Evolutionary conservation across 2,329 filamentous ascomycete species (phyloP), one percentile per base, ranked within the genome.

Genomic region (Fusarium musae): DNA sequence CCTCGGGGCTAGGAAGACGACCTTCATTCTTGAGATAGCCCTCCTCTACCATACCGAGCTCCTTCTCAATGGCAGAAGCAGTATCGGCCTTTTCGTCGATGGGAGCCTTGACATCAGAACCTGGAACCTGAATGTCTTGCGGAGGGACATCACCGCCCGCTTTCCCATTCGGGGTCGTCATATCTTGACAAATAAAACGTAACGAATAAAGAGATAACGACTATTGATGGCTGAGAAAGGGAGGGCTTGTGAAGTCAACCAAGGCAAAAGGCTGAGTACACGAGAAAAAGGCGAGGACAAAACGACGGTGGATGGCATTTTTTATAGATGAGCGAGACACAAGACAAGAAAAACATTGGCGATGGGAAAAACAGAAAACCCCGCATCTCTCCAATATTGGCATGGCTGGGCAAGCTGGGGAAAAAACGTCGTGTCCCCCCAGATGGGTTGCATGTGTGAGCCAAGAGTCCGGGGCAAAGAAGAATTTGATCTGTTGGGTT

Each of bases 1-100:
- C 64, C 12, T 67, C 64, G 0, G 64, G 63, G 6, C 63, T 67
- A 3, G 64, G 64, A 6, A 67, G 64, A 3, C 54, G 63, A 12
- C 53, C 64, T 23, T 52, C 44, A 3, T 44, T 59, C 11, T 67
- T 67, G 21, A 67, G 30, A 19, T 52, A 67, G 0, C 64, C 64
- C 16, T 67, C 64, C 11, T 67, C 63, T n/a, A 61, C 63, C 2
- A 49, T 37, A 2, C 53, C 63, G 1, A 67, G 39, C 39, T 67
- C 64, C 19, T 67, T 67, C 23, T 67, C 64, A 2, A 67, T 53
- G 1, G 53, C 39, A 17, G 53, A 50, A 9, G 63, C 32, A 0
- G 57, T 34, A 2, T 61, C 44, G 6, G 21, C 39, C 34, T 23
- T 67, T 9, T 61, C 34, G 2, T 28, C 16, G 13, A 28, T 32